These are phyloP conservation scores for Candida glaebosa DNA, from an alignment of 805 yeast species.

Conservation along the genomic window DNA sequence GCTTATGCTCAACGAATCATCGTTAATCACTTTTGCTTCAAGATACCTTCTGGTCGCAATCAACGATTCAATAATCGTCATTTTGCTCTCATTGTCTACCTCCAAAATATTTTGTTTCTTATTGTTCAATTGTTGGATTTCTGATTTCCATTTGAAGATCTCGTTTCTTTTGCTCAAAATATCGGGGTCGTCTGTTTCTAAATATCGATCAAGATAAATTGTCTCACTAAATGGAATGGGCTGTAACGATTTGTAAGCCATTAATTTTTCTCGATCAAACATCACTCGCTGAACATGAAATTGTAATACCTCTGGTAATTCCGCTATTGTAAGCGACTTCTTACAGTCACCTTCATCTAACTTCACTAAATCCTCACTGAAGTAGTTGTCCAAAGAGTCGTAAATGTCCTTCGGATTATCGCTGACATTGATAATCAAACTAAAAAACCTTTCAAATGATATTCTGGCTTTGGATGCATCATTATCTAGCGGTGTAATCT, in stretches of 20 bases:
- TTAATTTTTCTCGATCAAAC: conserved; percentile 68
- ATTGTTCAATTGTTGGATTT: conserved; percentile 41
- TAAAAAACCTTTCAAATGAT: conserved; percentile 68
- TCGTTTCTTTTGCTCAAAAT: conserved; percentile 53
- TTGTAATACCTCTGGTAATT: conserved; percentile 79
- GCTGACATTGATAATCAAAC: conserved; percentile 79
- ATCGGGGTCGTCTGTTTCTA: conserved; percentile 61
- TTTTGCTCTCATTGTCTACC: conserved; percentile 34
- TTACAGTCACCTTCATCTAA: conserved; percentile 72
- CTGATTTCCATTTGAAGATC: conserved; percentile 60
- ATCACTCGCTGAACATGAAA: conserved; percentile 93
- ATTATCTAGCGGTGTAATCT: conserved; percentile 49
- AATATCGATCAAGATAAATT: conserved; percentile 82
- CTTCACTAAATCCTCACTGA: conserved; percentile 66
- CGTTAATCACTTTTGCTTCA: conserved; percentile 35
- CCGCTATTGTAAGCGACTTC: conserved; percentile 66
- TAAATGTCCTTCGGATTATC: conserved; percentile 87
- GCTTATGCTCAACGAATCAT: conserved; percentile 33
- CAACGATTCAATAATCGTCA: conserved; percentile 40
- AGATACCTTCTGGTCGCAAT: conserved; percentile 57
- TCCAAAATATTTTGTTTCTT: conserved; percentile 41
- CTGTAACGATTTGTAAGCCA: conserved; percentile 78
- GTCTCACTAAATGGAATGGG: conserved; percentile 78
- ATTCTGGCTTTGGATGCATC: conserved; percentile 25
- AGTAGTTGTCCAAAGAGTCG: conserved; percentile 84